Percentiles rank a stretch among this genome's conserved stretches.
Conservation (phyloP, 2,329 filamentous ascomycete species). For the Reticulascus tulasneorum region DNA sequence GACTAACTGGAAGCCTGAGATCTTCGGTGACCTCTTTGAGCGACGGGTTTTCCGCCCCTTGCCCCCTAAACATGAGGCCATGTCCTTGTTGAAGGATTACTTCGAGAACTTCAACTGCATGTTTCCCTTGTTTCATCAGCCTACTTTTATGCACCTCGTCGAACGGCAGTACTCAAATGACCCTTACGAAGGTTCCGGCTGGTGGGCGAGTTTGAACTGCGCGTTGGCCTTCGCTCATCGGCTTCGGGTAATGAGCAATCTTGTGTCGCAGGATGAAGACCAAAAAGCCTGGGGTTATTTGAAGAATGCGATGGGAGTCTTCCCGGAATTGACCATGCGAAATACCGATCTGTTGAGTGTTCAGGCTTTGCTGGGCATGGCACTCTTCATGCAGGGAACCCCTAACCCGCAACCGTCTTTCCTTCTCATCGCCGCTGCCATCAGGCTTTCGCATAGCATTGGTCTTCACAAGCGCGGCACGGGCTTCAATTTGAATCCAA, state of each 20-base stretch:
- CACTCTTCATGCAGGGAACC: constrained; percentile 90
- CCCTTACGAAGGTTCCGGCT: constrained; percentile 91
- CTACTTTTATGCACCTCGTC: constrained; percentile 96
- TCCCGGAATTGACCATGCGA: constrained; percentile 89
- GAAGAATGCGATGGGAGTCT: constrained; percentile 93
- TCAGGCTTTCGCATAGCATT: constrained; percentile 87
- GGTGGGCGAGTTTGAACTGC: constrained; percentile 97
- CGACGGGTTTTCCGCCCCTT: constrained; percentile 78
- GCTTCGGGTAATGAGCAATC: constrained; percentile 89
- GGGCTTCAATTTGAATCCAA: constrained; percentile 87
- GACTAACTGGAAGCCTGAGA: constrained; percentile 97
- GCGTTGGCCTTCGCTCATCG: constrained; percentile 90
- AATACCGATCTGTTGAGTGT: constrained; percentile 95
- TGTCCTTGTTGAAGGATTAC: constrained; percentile 86
- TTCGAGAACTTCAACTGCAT: constrained; percentile 99
- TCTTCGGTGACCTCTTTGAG: constrained; percentile 88
- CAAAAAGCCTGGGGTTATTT: constrained; percentile 92
- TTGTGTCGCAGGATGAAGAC: constrained; percentile 87
- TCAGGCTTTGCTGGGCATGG: constrained; percentile 89
- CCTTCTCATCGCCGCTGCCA: constrained; percentile 84
- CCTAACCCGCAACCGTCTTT: constrained; percentile 95
- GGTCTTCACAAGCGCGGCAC: constrained; percentile 91
- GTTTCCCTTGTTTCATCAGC: constrained; percentile 95
- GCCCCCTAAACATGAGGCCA: constrained; percentile 79
- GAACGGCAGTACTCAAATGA: constrained; percentile 90